These are phyloP conservation scores for Prunella vulgaris DNA, from an alignment of 257 asterid species.

Conservation along the genomic window DNA sequence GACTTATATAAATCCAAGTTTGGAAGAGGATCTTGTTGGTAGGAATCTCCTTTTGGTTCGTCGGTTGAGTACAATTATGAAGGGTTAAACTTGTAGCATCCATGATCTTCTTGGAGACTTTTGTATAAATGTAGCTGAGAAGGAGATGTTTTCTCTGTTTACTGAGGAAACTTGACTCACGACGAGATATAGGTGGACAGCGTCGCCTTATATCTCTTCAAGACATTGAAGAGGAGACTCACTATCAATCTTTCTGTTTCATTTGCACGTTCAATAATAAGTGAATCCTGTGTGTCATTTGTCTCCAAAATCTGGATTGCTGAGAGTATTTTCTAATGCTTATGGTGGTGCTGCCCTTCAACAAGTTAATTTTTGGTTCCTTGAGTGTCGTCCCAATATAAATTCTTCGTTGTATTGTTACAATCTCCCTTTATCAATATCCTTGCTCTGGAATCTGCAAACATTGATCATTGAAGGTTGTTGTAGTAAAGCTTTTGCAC, in stretches of 20 bases:
- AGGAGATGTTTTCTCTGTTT: background rate
- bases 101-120: background rate
- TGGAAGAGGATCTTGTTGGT: background rate
- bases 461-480: background rate
- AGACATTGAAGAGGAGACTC: too few relatives aligned
- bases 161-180: background rate
- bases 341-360: background rate
- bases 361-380: constrained; percentile 7
- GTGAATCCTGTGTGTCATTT: background rate
- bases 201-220: too few relatives aligned
- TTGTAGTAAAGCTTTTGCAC: too few relatives aligned
- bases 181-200: background rate
- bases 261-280: background rate
- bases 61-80: background rate
- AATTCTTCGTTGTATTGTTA: too few relatives aligned
- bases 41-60: background rate
- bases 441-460: background rate
- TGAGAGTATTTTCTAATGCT: background rate
- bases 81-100: background rate
- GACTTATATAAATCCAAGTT: background rate
- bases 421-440: background rate
- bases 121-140: background rate
- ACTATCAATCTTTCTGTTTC: background rate
- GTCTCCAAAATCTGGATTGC: background rate
- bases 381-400: background rate